These are phyloP conservation scores for Hibiscus mutabilis DNA, from an alignment of 345 rosid species.

Conservation along the genomic window DNA sequence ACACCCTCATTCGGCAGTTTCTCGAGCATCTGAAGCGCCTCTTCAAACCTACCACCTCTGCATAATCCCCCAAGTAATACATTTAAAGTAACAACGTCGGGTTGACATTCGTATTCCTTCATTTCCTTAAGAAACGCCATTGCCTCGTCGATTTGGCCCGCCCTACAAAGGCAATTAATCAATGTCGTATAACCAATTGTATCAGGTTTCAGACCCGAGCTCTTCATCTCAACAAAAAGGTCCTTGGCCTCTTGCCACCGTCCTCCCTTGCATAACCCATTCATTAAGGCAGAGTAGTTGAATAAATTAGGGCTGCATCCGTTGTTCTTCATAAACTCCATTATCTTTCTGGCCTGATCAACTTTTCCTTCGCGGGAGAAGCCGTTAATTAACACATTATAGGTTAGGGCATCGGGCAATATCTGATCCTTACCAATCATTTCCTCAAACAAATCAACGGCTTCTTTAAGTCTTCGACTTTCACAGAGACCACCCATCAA, in stretches of 20 bases:
- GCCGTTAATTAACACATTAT: slow-evolving; percentile 71
- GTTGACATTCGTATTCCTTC: slow-evolving; percentile 52
- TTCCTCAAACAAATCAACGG: slow-evolving; percentile 65
- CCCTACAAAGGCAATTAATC: slow-evolving; percentile 60
- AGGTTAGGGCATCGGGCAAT: slow-evolving; percentile 68
- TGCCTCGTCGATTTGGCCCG: slow-evolving; percentile 46
- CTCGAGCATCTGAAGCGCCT: slow-evolving; percentile 58
- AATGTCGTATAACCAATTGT: slow-evolving; percentile 67
- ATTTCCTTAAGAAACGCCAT: slow-evolving; percentile 60
- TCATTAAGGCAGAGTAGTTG: slow-evolving; percentile 66
- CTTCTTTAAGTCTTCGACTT: slow-evolving; percentile 59
- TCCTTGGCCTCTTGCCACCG: slow-evolving; percentile 48
- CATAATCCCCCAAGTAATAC: slow-evolving; percentile 69
- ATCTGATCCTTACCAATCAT: slow-evolving; percentile 72
- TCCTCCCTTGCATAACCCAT: slow-evolving; percentile 59
- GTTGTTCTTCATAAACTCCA: slow-evolving; percentile 75
- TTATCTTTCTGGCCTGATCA: slow-evolving; percentile 59
- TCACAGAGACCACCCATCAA: slow-evolving; percentile 55
- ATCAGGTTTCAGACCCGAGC: slow-evolving; percentile 49
- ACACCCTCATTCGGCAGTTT: slow-evolving; percentile 46
- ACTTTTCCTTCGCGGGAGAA: slow-evolving; percentile 65
- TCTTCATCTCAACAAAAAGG: slow-evolving; percentile 56
- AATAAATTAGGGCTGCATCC: slow-evolving; percentile 66
- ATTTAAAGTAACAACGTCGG: slow-evolving; percentile 71
- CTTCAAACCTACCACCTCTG: slow-evolving; percentile 48